A percentile compares a stretch with the other conserved stretches of the same genome.
Conservation (phyloP, 106 monocot genomes). For the Narthecium ossifragum region DNA sequence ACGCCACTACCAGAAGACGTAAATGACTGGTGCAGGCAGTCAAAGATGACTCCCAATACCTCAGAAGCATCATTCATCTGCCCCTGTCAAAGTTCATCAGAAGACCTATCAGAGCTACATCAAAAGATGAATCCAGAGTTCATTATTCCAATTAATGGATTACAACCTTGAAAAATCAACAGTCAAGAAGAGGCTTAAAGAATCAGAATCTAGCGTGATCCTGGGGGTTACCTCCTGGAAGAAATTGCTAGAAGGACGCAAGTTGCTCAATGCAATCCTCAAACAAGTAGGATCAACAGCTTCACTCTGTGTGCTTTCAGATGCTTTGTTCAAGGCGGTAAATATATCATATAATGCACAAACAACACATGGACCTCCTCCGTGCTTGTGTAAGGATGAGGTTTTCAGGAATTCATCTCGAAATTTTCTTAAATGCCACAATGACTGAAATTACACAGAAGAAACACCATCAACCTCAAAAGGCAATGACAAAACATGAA, state of each 20-base stretch:
- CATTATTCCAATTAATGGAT: neutral
- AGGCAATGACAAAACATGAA: no score
- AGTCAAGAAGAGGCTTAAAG: neutral
- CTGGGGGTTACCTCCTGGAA: conserved; percentile 73
- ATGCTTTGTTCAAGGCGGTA: conserved; percentile 48
- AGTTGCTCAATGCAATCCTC: conserved; percentile 83
- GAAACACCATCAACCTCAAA: neutral
- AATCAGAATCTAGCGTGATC: neutral
- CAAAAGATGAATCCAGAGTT: no score
- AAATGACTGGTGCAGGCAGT: conserved; percentile 75
- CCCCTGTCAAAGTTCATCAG: conserved; percentile 34
- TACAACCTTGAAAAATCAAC: neutral
- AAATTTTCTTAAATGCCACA: conserved; percentile 85
- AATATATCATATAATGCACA: conserved; percentile 84
- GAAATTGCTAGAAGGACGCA: conserved; percentile 91
- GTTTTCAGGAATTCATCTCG: conserved; percentile 66
- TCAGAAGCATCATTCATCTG: conserved; percentile 99
- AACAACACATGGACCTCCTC: conserved; percentile 82
- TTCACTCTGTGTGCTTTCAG: conserved; percentile 31
- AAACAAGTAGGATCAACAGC: conserved; percentile 68
- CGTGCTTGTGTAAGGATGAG: conserved; percentile 47
- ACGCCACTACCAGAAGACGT: conserved; percentile 28
- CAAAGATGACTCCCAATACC: conserved; percentile 86
- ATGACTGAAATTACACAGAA: conserved; percentile 35
- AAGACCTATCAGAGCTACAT: no score